phyloP scores from a whole-genome alignment of 2,329 filamentous ascomycete genomes.

The Ophiostoma sp. region DNA sequence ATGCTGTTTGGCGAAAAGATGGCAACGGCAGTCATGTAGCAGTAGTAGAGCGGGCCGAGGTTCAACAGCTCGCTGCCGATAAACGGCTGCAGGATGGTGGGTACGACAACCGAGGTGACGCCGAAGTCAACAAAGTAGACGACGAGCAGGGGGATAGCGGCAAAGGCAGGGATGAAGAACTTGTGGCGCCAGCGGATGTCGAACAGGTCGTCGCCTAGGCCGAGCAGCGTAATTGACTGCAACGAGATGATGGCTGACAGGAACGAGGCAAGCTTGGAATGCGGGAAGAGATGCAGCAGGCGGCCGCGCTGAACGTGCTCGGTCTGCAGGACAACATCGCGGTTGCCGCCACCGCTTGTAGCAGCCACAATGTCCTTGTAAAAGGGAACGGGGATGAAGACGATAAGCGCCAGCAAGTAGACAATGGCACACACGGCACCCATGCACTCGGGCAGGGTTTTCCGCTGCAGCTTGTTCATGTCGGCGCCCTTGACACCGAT shows the following conservation, averaged over 20 bases:
- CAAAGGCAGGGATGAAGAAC: slow-evolving; percentile 93
- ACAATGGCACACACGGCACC: slow-evolving; percentile 88
- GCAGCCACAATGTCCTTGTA: slow-evolving; percentile 97
- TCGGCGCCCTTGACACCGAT: slow-evolving; percentile 87
- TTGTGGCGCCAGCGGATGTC: slow-evolving; percentile 99
- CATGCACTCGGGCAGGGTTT: slow-evolving; percentile 92
- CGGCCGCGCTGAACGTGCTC: slow-evolving; percentile 74
- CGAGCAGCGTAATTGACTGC: slow-evolving; percentile 83
- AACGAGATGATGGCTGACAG: slow-evolving; percentile 90
- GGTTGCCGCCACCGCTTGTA: slow-evolving; percentile 87
- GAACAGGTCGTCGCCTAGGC: slow-evolving; percentile 92
- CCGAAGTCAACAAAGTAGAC: slow-evolving; percentile 99
- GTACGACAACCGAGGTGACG: slow-evolving; percentile 91
- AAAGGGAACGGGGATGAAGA: slow-evolving; percentile 94
- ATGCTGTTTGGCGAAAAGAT: slow-evolving; percentile 99
- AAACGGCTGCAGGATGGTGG: slow-evolving; percentile 75
- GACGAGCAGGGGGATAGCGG: slow-evolving; percentile 85
- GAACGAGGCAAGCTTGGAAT: slow-evolving; percentile 94
- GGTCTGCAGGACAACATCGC: slow-evolving; percentile 72
- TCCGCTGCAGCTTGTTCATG: slow-evolving; percentile 63
- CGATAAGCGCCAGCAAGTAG: slow-evolving; percentile 80
- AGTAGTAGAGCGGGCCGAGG: slow-evolving; percentile 78
- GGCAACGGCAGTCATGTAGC: slow-evolving; percentile 92
- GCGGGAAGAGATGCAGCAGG: slow-evolving; percentile 84
- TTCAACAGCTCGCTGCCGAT: slow-evolving; percentile 82